A percentile compares a stretch with the other conserved stretches of the same genome.
Conservation (phyloP, 306 rosid genomes). For the Aeschynomene evenia region DNA sequence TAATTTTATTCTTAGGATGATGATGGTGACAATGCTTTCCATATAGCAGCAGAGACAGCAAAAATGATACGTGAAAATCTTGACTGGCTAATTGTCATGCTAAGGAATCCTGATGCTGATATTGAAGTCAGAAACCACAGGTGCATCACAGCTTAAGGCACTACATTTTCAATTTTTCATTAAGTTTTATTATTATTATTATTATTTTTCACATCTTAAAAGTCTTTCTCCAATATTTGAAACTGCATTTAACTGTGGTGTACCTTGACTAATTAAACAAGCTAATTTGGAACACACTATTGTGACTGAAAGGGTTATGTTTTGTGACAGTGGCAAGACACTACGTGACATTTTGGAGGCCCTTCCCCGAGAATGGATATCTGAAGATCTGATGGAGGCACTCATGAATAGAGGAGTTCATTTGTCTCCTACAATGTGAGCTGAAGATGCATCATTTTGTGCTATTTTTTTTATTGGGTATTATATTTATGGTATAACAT, state of each 20-base stretch:
- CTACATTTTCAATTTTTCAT: slow-evolving; percentile 5
- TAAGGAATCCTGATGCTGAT: slow-evolving; percentile 76
- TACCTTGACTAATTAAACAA: slow-evolving; percentile 13
- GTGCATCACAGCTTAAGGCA: slow-evolving; percentile 42
- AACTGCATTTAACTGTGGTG: not conserved
- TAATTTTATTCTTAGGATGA: slow-evolving; percentile 64
- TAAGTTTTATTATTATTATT: not conserved
- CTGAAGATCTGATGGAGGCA: slow-evolving; percentile 95
- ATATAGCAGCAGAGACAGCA: slow-evolving; percentile 93
- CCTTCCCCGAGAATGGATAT: slow-evolving; percentile 94
- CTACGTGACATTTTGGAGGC: slow-evolving; percentile 85
- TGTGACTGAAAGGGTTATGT: slow-evolving; percentile 28
- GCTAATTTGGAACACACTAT: slow-evolving; percentile 6
- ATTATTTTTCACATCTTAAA: slow-evolving; percentile 10
- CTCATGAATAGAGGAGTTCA: slow-evolving; percentile 68
- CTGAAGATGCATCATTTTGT: slow-evolving; percentile 25
- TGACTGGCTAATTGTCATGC: slow-evolving; percentile 93
- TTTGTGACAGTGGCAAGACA: slow-evolving; percentile 80
- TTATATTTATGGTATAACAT: slow-evolving; percentile 11
- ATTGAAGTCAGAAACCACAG: slow-evolving; percentile 92
- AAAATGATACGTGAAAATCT: slow-evolving; percentile 97
- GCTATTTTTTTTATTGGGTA: slow-evolving; percentile 24
- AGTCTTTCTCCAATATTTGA: slow-evolving; percentile 7
- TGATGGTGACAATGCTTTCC: slow-evolving; percentile 95
- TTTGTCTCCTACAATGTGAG: slow-evolving; percentile 79